Conservation (phyloP, 805 yeast species). For the Starmerella khaoyaiensis region DNA sequence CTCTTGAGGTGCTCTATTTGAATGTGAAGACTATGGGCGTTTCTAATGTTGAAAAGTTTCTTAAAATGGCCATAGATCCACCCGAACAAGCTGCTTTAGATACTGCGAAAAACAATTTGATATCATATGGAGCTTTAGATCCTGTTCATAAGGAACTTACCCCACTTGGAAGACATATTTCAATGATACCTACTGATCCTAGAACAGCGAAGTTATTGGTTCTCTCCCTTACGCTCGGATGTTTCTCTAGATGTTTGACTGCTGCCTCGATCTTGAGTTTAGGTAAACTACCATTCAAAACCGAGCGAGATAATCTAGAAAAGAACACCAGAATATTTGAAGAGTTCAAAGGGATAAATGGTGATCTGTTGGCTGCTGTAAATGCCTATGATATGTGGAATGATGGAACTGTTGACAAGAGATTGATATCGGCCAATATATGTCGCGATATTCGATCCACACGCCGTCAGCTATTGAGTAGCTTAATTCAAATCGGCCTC, state of each 20-base stretch:
- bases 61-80: conserved; percentile 67
- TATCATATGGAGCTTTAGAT: conserved; percentile 60
- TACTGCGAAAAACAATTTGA: conserved; percentile 40
- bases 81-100: conserved; percentile 46
- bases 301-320: conserved; percentile 43
- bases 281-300: conserved; percentile 60
- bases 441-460: conserved; percentile 63
- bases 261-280: conserved; percentile 60
- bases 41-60: conserved; percentile 51
- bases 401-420: conserved; percentile 2
- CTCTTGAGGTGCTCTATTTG: conserved; percentile 69
- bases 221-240: conserved; percentile 70
- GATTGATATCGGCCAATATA: conserved; percentile 23
- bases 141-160: conserved; percentile 41
- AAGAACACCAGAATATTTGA: conserved; percentile 15
- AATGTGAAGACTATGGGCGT: conserved; percentile 85
- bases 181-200: conserved; percentile 73
- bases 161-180: conserved; percentile 63
- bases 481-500: conserved; percentile 69
- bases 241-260: conserved; percentile 63
- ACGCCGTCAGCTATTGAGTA: conserved; percentile 51
- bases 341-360: conserved; percentile 35
- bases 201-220: conserved; percentile 72
- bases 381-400: conserved; percentile 45
- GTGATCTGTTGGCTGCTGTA: conserved; percentile 63